Evolutionary conservation across 257 asterid species (phyloP), one percentile per base, ranked within the genome.

Genomic region (Nicotiana benthamiana): DNA sequence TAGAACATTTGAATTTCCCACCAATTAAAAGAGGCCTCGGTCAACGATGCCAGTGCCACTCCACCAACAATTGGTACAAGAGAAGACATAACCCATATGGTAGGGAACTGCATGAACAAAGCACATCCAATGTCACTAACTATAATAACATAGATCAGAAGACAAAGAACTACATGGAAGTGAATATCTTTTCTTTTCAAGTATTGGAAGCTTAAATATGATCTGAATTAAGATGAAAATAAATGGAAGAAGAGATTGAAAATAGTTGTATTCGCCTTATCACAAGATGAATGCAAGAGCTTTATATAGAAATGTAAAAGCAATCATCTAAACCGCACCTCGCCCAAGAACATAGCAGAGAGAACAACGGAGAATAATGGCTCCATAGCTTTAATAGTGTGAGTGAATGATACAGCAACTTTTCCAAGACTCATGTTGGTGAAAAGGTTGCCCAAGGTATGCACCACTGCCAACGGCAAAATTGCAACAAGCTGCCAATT

Each of bases 21-120:
- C 98, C 99, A 96, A 80, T 95, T 92, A 78, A 95, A 93, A 53
- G 98, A 92, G 68, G 88, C 93, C 89, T 95, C 99, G 52, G 98
- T 92, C 87, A 95, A 75, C 17, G 99, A 95, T 27, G 98, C 98
- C 89, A 93, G 87, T 82, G 85, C 96, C 17, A 95, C 99, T 83
- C 99, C 98, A 85, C 98, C 99, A 79, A 90, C 97, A 24, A 95
- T 87, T 34, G 98, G 99, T 43, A 95, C 6, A 84, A 95, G 97
- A 51, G 99, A 95, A n/a, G 94, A 84, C 74, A 93, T 87, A 15
- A 95, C 97, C 97, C 97, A 95, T 70, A 92, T 6, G 9, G 97
- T 84, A 36, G 97, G 97, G 79, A 85, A 86, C 97, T 92, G 89
- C 80, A 26, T 48, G 40, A 48, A 74, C 79, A 48, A 74, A 9